Base-by-base conservation (phyloP, 2,329 filamentous ascomycete genomes). In the Grosmannia huntii region DNA sequence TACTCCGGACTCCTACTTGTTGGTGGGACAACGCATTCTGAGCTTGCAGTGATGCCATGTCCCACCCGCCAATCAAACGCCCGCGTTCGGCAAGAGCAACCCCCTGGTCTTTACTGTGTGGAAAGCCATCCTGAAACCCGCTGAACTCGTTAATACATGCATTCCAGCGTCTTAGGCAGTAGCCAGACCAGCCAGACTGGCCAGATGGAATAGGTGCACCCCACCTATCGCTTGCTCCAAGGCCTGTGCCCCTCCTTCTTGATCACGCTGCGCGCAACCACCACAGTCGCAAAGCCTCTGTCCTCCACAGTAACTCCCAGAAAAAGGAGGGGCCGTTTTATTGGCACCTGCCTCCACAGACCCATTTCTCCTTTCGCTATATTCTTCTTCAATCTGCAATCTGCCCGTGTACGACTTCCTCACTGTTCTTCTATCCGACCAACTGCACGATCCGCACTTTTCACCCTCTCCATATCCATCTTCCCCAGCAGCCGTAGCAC, bases 261-360 rank as follows among this genome's bases (percentile, higher is more conserved):
- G 52, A 58, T 60, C 56, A 56, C 48, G 56, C 53, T 57, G 54
- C 48, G 53, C 50, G 31, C 44, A 25, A 36, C 54, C 54, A 27
- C 48, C 48, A 50, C 14, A 46, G 19, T 52, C 41, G 19, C 28
- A 33, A 41, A 49, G 57, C 28, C 52, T 52, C 28, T 58, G 41
- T 44, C 28, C 27, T 56, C 54, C 44, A 36, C 54, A 33, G 36
- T 25, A 33, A 50, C 11, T 38, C 36, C 46, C 54, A 52, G 58
- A 58, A 61, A 61, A 62, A 62, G 56, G 59, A 58, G 56, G 59
- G 59, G 59, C 56, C 59, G 53, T 58, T 60, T 60, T 56, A 60
- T 58, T 60, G 38, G 59, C 59, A 60, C 60, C 59, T 58, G 55
- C 59, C 48, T 41, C 59, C 57, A 56, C 31, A 48, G 38, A 50